Conservation (phyloP, 495 filamentous ascomycete species). For the Physcia stellaris region DNA sequence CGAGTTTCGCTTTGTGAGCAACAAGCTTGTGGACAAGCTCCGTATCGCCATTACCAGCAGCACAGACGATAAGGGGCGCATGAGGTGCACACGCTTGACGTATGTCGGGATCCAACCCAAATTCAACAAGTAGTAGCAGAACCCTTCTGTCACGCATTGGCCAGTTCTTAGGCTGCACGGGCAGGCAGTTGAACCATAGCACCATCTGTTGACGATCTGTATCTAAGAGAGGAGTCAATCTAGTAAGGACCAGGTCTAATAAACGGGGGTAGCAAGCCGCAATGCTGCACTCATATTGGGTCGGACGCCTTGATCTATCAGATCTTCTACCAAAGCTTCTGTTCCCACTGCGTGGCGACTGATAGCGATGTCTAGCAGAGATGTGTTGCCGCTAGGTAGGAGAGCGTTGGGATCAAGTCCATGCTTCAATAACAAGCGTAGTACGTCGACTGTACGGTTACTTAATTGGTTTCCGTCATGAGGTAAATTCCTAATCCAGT, state of each 20-base stretch:
- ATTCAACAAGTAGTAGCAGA: slow-evolving; percentile 3
- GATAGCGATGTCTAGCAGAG: slow-evolving; percentile 3
- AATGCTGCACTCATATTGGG: slow-evolving; percentile 5
- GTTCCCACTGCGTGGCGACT: neutral
- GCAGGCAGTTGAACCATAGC: too few relatives aligned
- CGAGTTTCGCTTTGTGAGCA: slow-evolving; percentile 1
- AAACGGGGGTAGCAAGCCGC: neutral
- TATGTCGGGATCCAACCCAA: slow-evolving; percentile 4
- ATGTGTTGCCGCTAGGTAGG: slow-evolving; percentile 1
- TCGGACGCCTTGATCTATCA: slow-evolving; percentile 3
- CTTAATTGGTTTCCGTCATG: slow-evolving; percentile 2
- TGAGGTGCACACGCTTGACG: slow-evolving; percentile 4
- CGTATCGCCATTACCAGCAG: slow-evolving; percentile 4
- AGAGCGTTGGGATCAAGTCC: slow-evolving; percentile 7
- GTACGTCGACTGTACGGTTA: neutral
- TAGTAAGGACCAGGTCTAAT: slow-evolving; percentile 2
- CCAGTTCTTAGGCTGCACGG: slow-evolving; percentile 4
- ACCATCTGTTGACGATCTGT: too few relatives aligned
- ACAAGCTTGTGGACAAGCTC: slow-evolving; percentile 4
- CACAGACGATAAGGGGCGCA: slow-evolving; percentile 8
- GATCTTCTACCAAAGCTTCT: neutral
- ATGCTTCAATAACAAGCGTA: slow-evolving; percentile 2
- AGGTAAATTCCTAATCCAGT: slow-evolving; percentile 1
- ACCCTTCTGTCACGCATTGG: slow-evolving; percentile 3
- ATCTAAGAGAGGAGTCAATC: too few relatives aligned